Base-by-base conservation (phyloP, 306 rosid genomes). In the Herpetospermum pedunculosum region DNA sequence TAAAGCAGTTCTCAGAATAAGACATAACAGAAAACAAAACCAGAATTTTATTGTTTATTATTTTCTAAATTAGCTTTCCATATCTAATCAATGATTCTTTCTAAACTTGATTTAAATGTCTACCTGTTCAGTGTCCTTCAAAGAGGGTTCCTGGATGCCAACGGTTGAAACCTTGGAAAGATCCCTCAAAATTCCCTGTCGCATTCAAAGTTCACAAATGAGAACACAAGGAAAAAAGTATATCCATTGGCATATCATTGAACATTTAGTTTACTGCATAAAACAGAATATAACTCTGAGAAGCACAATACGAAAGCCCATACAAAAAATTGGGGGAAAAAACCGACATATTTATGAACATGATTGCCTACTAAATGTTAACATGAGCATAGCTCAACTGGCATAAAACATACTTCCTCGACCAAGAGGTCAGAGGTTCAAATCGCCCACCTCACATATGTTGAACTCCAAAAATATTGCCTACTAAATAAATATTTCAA, bases 151-250 rank as follows among this genome's bases (percentile, higher is more conserved):
- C 60, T 71, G 84, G 43, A 26, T 25, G 40, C 58, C 65, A 3
- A 53, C 30, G 32, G 30, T 75, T 43, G 82, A 60, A 80, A 75
- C 84, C 77, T 85, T 85, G 11, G 83, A 21, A 28, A 79, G 84
- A 70, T 82, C 86, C 70, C 81, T 69, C 46, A 85, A 49, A 72
- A 82, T 41, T 82, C 88, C 88, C 88, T 85, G 75, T 77, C 52
- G 76, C 65, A 74, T 26, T 55, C 29, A 64, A 77, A 29, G 70
- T 62, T 32, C 26, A 58, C 46, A 4, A 50, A 21, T 73, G 21
- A 75, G 73, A 79, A 46, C 73, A 1, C 3, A 18, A 53, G 2
- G 15, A 75, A 23, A 19, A 19, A 50, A 50, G 21, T 9, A 47
- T 15, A 8, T 38, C 16, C 40, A 14, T 9, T 48, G 23, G 34